Conservation (phyloP, 352 stramenopile genomes). For the Phytophthora hybrid region DNA sequence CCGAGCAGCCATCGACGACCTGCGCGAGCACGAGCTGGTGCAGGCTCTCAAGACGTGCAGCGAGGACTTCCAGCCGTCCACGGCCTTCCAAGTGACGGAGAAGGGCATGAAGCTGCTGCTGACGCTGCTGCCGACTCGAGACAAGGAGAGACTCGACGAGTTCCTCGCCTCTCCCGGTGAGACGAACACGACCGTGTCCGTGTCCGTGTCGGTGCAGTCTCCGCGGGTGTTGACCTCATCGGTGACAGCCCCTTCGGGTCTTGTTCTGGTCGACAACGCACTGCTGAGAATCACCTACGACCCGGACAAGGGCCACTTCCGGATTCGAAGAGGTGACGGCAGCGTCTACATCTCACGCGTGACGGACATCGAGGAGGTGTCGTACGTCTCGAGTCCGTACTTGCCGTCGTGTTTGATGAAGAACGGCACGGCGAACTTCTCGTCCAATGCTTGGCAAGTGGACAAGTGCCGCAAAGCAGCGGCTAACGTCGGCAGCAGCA, state of each 20-base stretch:
- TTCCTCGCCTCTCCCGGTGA: conserved; percentile 51
- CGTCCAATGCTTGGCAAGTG: conserved; percentile 94
- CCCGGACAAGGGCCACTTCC: conserved; percentile 88
- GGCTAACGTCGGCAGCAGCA: conserved; percentile 51
- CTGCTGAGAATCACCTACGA: conserved; percentile 94
- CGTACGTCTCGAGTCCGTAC: conserved; percentile 97
- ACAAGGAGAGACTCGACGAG: conserved; percentile 69
- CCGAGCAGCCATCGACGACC: conserved; percentile 95
- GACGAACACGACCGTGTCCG: background rate
- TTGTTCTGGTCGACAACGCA: conserved; percentile 93
- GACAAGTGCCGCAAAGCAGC: conserved; percentile 87
- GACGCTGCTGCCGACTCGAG: conserved; percentile 44
- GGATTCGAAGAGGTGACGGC: conserved; percentile 83
- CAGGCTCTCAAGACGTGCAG: conserved; percentile 95
- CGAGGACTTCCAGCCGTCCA: conserved; percentile 95
- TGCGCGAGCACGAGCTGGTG: conserved; percentile 95
- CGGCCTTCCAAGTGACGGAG: conserved; percentile 92
- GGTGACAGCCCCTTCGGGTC: conserved; percentile 46
- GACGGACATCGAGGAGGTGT: conserved; percentile 97
- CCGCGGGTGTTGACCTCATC: background rate
- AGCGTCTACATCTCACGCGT: conserved; percentile 94
- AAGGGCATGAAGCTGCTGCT: conserved; percentile 52
- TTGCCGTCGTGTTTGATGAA: conserved; percentile 95
- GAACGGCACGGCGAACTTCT: conserved; percentile 91
- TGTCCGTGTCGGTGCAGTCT: conserved; percentile 10